Evolutionary conservation across 2,329 filamentous ascomycete genomes (phyloP).

Genomic region (Fusarium verticillioides): DNA sequence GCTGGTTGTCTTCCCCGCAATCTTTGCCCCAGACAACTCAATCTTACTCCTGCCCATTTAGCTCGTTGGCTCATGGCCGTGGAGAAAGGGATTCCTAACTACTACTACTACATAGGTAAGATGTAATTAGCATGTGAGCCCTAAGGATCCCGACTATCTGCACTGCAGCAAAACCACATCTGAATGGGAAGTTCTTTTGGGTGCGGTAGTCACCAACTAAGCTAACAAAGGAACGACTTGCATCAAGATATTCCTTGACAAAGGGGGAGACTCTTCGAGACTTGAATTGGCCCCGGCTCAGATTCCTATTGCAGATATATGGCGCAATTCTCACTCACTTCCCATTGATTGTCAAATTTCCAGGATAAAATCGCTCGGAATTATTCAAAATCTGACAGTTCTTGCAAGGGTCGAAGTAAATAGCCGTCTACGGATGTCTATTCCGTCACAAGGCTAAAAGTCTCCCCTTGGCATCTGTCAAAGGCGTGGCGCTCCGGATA

Average conservation of each 20-base stretch:
- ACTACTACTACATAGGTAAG: neutral
- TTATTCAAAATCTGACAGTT: neutral
- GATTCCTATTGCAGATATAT: conserved; percentile 27
- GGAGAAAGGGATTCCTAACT: neutral
- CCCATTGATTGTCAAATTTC: conserved; percentile 4
- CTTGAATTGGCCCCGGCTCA: conserved; percentile 1
- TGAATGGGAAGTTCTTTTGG: neutral
- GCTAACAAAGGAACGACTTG: conserved; percentile 6
- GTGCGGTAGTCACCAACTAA: conserved; percentile 9
- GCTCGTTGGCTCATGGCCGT: neutral
- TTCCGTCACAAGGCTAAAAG: neutral
- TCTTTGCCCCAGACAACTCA: conserved; percentile 16
- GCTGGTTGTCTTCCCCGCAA: conserved; percentile 23
- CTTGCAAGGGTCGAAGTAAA: neutral
- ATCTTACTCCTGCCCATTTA: conserved; percentile 6
- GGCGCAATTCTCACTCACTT: neutral
- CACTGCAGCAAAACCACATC: neutral
- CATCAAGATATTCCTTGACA: neutral
- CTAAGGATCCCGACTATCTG: neutral
- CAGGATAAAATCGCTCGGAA: neutral
- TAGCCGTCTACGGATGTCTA: neutral
- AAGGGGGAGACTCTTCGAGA: neutral
- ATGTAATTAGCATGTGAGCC: conserved; percentile 13
- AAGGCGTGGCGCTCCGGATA: neutral
- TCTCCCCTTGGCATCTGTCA: conserved; percentile 4